phyloP scores from a whole-genome alignment of 192 early-diverging fungal species.

The Chytriomyces sp. region DNA sequence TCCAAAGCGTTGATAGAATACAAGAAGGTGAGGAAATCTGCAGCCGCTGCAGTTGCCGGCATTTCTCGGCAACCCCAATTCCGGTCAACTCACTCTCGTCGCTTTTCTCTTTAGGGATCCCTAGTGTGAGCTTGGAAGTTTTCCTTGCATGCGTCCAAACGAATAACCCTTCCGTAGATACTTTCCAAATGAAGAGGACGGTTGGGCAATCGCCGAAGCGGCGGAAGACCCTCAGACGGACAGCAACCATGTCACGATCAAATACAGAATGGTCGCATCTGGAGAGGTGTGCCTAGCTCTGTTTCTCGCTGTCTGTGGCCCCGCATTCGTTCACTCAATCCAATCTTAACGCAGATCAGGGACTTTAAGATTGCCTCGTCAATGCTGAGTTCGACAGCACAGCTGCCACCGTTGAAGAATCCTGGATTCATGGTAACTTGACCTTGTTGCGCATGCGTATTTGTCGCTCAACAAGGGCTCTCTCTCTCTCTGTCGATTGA shows the following conservation, averaged over 20 bases:
- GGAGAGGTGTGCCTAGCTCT: constrained; percentile 71
- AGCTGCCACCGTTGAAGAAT: constrained; percentile 86
- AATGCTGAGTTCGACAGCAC: constrained; percentile 61
- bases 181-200: constrained; percentile 81
- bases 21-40: neutral
- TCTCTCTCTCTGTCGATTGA: too few species aligned
- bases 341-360: constrained; percentile 40
- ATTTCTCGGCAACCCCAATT: too few species aligned
- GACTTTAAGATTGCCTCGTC: constrained; percentile 72
- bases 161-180: neutral
- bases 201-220: constrained; percentile 73
- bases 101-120: too few species aligned
- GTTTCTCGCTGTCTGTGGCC: constrained; percentile 57
- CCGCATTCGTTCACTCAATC: constrained; percentile 44
- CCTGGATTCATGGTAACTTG: constrained; percentile 61
- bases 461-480: too few species aligned
- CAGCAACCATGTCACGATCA: constrained; percentile 36
- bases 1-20: constrained; percentile 14
- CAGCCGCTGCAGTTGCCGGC: too few species aligned
- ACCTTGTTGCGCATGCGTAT: neutral
- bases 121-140: too few species aligned
- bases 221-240: neutral
- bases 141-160: too few species aligned
- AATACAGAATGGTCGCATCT: constrained; percentile 55
- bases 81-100: too few species aligned